Conservation (phyloP, 2,329 filamentous ascomycete species). For the Fusarium sp. region DNA sequence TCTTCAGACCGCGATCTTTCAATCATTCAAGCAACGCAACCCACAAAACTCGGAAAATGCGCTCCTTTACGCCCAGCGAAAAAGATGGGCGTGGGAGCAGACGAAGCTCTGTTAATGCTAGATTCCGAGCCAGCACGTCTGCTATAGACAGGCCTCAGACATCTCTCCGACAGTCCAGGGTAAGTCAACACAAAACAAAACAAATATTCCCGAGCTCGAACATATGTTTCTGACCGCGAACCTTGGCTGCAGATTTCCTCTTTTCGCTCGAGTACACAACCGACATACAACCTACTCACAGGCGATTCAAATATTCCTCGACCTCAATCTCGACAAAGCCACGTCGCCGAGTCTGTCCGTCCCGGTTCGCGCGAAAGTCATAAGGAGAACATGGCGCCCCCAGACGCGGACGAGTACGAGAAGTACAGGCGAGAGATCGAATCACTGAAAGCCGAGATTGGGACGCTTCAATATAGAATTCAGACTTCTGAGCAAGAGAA, state of each 20-base stretch:
- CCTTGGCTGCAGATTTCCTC: slow-evolving; percentile 53
- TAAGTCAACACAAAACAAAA: slow-evolving; percentile 49
- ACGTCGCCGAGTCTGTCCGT: slow-evolving; percentile 53
- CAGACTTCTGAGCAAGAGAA: slow-evolving; percentile 89
- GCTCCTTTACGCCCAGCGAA: slow-evolving; percentile 47
- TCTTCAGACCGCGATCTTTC: slow-evolving; percentile 21
- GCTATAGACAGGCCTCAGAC: slow-evolving; percentile 51
- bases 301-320: slow-evolving; percentile 57
- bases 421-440: slow-evolving; percentile 70
- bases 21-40: neutral
- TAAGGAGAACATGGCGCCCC: slow-evolving; percentile 69
- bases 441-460: slow-evolving; percentile 88
- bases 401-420: slow-evolving; percentile 69
- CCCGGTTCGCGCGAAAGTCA: slow-evolving; percentile 66
- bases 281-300: slow-evolving; percentile 68
- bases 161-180: slow-evolving; percentile 51
- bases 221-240: slow-evolving; percentile 17
- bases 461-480: slow-evolving; percentile 86
- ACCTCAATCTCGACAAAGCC: slow-evolving; percentile 55
- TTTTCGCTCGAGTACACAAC: slow-evolving; percentile 61
- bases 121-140: slow-evolving; percentile 52
- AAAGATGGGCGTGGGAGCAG: slow-evolving; percentile 46
- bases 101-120: slow-evolving; percentile 45
- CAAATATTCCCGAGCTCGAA: slow-evolving; percentile 4
- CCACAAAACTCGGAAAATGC: slow-evolving; percentile 45